phyloP scores from a whole-genome alignment of 202 grass and related monocot species.

The Schoenoplectus triqueter region DNA sequence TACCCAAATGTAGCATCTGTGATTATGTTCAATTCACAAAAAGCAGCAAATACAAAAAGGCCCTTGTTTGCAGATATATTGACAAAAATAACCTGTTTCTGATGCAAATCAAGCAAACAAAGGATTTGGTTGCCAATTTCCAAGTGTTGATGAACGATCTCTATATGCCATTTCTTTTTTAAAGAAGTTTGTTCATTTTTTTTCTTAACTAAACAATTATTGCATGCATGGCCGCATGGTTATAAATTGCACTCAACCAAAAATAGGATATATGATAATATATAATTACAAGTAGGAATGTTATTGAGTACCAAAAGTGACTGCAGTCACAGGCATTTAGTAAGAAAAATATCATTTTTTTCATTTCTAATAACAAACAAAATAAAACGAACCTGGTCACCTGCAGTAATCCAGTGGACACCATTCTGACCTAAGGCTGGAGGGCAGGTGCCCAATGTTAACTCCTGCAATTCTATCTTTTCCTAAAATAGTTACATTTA shows the following conservation, averaged over 20 bases:
- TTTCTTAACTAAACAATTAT: not conserved
- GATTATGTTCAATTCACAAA: not conserved
- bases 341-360: not conserved
- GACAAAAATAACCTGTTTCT: not conserved
- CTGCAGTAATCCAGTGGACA: slow-evolving; percentile 80
- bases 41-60: not conserved
- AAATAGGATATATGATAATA: not conserved
- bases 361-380: slow-evolving; percentile 11
- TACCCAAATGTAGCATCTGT: not conserved
- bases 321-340: not conserved
- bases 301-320: not conserved
- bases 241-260: slow-evolving; percentile 12
- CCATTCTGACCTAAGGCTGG: slow-evolving; percentile 83
- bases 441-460: slow-evolving; percentile 84
- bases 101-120: slow-evolving; percentile 5
- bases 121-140: slow-evolving; percentile 3
- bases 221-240: not conserved
- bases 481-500: slow-evolving; percentile 57
- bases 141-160: slow-evolving; percentile 5
- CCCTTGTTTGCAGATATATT: not conserved
- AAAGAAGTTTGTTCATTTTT: not conserved
- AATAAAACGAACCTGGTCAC: slow-evolving; percentile 66
- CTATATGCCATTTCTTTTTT: not conserved
- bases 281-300: not conserved
- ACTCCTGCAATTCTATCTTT: slow-evolving; percentile 95